Evolutionary conservation across 163 green algal genomes (phyloP), one percentile per base, ranked within the genome.

Genomic region (Volvox carteri): DNA sequence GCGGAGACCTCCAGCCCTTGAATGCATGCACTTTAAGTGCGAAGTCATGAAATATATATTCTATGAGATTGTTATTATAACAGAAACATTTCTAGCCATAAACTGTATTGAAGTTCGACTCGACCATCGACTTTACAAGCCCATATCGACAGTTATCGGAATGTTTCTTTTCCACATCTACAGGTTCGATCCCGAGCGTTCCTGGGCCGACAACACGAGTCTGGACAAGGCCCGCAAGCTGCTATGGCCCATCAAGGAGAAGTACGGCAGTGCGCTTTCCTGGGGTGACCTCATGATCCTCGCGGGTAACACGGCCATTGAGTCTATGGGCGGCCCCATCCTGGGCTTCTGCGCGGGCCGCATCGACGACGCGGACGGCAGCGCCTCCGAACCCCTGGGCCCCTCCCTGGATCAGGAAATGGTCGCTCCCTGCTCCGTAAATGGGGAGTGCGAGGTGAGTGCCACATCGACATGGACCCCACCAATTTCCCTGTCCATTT

Each of bases 251-350:
- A 88, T 95, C 89, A 93, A 95, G 85, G 33, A 78, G 9, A 94
- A 94, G 89, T 94, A 95, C 70, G 90, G 90, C 41, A 62, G 37
- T 12, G 87, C 56, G 0, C 88, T 95, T 48, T 93, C 92, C 14
- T 95, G 90, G 90, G 91, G 86, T 25, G 92, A 95, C 85, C 85
- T 94, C 9, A 95, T 94, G 30, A 39, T 92, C 2, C 84, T 94
- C 25, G 74, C 91, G 5, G 92, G 92, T 44, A 84, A 77, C 58
- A 70, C 72, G 7, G 87, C 90, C 46, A 90, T 94, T 14, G 70
- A 90, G 60, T 72, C 48, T 8, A 90, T 90, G 86, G 92, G 89
- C 39, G 91, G 84, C 1, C 90, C 89, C n/a, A 67, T 78, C 12
- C 48, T 93, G 14, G 90, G 86, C 14, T 93, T 93, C 88, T 93